A percentile compares a stretch with the other conserved stretches of the same genome.
Evolutionary conservation across 2,329 filamentous ascomycete species (phyloP).

Genomic region (Bipolaris bicolor): DNA sequence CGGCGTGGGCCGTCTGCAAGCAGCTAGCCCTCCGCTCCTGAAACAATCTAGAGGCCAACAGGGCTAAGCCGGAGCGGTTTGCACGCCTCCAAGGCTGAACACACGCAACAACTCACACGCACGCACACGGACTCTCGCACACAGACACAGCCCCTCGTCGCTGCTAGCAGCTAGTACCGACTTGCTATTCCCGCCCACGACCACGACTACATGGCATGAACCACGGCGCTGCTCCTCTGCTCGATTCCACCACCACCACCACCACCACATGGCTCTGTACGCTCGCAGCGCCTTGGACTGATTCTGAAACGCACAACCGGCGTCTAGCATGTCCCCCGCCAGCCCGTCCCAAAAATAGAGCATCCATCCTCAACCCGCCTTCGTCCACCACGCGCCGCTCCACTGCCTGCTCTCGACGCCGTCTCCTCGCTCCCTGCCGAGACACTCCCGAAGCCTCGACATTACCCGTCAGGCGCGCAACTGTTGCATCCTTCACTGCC

Average conservation of each 20-base stretch:
- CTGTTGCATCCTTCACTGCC: slow-evolving; percentile 40
- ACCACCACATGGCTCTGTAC: slow-evolving; percentile 6
- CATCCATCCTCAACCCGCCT: slow-evolving; percentile 22
- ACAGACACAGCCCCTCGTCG: slow-evolving; percentile 22
- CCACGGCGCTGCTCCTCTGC: neutral
- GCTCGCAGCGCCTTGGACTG: slow-evolving; percentile 21
- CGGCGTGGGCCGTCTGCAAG: slow-evolving; percentile 5
- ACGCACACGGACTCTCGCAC: neutral
- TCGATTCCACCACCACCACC: neutral
- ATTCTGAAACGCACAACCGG: slow-evolving; percentile 39
- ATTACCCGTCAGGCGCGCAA: slow-evolving; percentile 21
- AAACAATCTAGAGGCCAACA: slow-evolving; percentile 29
- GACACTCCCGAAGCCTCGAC: slow-evolving; percentile 17
- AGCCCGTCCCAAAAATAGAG: slow-evolving; percentile 39
- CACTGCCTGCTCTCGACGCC: neutral
- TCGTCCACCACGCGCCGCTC: slow-evolving; percentile 23
- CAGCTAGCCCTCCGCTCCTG: slow-evolving; percentile 14
- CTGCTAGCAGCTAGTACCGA: slow-evolving; percentile 8
- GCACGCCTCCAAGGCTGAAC: slow-evolving; percentile 19
- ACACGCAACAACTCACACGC: slow-evolving; percentile 21
- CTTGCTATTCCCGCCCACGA: too few relatives aligned
- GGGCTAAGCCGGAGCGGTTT: slow-evolving; percentile 25
- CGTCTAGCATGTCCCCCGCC: slow-evolving; percentile 33
- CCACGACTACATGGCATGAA: slow-evolving; percentile 8
- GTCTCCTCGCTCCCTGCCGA: slow-evolving; percentile 13